These are phyloP conservation scores for Candida maris DNA, from an alignment of 805 yeast species.

Conservation along the genomic window DNA sequence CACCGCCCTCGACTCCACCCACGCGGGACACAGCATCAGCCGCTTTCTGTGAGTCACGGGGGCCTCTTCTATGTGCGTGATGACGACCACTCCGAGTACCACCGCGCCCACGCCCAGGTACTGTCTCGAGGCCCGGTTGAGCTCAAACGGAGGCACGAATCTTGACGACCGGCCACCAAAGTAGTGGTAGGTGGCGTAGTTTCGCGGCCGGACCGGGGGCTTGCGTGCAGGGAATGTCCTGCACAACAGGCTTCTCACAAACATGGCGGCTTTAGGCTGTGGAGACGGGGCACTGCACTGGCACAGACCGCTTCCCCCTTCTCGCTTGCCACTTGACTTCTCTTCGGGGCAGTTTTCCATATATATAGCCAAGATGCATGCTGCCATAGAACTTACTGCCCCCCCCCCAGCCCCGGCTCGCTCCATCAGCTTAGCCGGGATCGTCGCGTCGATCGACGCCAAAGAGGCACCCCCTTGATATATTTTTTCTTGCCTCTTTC, in stretches of 20 bases:
- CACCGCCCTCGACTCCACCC: conserved; percentile 62
- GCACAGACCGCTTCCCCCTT: too few species aligned
- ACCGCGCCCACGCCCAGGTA: conserved; percentile 33
- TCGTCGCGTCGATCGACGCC: too few species aligned
- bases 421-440: too few species aligned
- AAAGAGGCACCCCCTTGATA: too few species aligned
- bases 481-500: too few species aligned
- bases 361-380: too few species aligned
- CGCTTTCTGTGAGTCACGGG: conserved; percentile 75
- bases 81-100: conserved; percentile 36
- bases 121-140: conserved; percentile 15
- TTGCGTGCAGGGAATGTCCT: background rate
- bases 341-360: too few species aligned
- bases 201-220: background rate
- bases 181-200: conserved; percentile 22
- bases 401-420: too few species aligned
- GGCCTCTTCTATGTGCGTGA: conserved; percentile 66
- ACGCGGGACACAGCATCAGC: conserved; percentile 66
- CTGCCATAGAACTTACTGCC: too few species aligned
- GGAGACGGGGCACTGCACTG: too few species aligned
- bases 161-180: conserved; percentile 19
- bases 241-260: background rate
- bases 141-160: conserved; percentile 7
- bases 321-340: too few species aligned
- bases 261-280: too few species aligned